Evolutionary conservation across 495 filamentous ascomycete genomes (phyloP), one percentile per base, ranked within the genome.

Genomic region (Parathielavia hyrcaniae): DNA sequence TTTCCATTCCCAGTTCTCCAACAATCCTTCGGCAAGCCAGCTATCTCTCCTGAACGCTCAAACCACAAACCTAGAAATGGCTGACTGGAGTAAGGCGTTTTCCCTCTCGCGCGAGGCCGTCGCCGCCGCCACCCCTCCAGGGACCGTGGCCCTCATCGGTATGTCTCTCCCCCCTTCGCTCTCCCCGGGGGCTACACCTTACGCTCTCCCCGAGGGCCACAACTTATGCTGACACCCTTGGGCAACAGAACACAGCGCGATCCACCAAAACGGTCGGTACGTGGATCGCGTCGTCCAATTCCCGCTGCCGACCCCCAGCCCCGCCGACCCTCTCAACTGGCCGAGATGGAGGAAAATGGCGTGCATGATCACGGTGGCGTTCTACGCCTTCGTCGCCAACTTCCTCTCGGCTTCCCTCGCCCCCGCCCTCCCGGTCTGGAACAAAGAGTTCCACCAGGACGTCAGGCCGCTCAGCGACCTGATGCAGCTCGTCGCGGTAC

Each of bases 241-340:
- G 3, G 30, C 19, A 16, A 1, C 32, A 64, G 60, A 69, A 38
- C 61, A 61, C 49, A 53, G 40, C 44, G 49, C 23, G 10, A 57
- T 35, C 0, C 53, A 55, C 11, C 55, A 50, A 13, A 50, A 61
- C 7, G 64, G 61, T 12, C 51, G 35, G 53, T 54, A 62, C 16
- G 50, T 60, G 45, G 58, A 69, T 34, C 30, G 44, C 8, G 44
- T 70, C 50, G 47, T 51, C n/a, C 51, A 55, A 0, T 64, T 52
- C 32, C 69, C 69, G 1, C 16, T 63, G 3, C 69, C 69, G 0
- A 65, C 64, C 1, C n/a, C 51, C 0, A 64, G 69, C 43, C 67
- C 67, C 0, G 60, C 63, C 12, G 69, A 71, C 50, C 69, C 69
- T 10, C 53, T 71, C 50, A 71, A 69, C 59, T 70, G 67, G 69